phyloP scores from a whole-genome alignment of 177 flowering plant genomes.

The Tripterygium wilfordii region DNA sequence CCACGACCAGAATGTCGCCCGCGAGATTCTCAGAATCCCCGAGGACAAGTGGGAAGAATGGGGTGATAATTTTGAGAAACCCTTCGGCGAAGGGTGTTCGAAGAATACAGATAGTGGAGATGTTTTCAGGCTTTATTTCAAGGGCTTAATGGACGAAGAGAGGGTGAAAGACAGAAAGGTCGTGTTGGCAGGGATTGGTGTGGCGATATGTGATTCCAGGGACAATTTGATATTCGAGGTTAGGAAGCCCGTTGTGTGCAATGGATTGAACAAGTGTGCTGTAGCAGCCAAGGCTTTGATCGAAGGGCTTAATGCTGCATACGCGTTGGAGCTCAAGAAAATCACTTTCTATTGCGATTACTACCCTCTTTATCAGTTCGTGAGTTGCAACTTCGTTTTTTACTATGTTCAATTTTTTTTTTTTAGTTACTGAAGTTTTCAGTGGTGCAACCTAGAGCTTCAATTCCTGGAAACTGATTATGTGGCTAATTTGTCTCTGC shows the following conservation, averaged over 20 bases:
- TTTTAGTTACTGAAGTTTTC: no score
- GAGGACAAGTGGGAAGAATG: slow-evolving; percentile 35
- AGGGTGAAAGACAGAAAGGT: slow-evolving; percentile 3
- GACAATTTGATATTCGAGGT: slow-evolving; percentile 44
- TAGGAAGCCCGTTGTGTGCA: slow-evolving; percentile 38
- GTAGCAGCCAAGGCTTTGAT: slow-evolving; percentile 57
- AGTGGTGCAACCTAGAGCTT: no score
- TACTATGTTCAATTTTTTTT: no score
- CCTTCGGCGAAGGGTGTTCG: slow-evolving; percentile 24
- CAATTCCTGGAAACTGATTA: no score
- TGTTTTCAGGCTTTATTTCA: slow-evolving; percentile 34
- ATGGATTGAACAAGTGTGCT: slow-evolving; percentile 15
- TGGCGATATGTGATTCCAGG: slow-evolving; percentile 55
- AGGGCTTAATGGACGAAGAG: slow-evolving; percentile 45
- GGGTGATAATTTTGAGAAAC: slow-evolving; percentile 29
- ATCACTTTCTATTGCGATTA: slow-evolving; percentile 37
- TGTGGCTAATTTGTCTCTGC: no score
- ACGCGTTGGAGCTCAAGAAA: slow-evolving; percentile 42
- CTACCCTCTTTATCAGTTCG: slow-evolving; percentile 35
- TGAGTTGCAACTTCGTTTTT: no score
- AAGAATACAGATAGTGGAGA: neutral
- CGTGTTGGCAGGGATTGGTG: slow-evolving; percentile 43
- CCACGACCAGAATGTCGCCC: slow-evolving; percentile 46
- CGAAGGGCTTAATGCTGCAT: slow-evolving; percentile 63
- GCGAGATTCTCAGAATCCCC: slow-evolving; percentile 25